Conservation (phyloP, 2,329 filamentous ascomycete genomes). For the Aspergillus sojae region DNA sequence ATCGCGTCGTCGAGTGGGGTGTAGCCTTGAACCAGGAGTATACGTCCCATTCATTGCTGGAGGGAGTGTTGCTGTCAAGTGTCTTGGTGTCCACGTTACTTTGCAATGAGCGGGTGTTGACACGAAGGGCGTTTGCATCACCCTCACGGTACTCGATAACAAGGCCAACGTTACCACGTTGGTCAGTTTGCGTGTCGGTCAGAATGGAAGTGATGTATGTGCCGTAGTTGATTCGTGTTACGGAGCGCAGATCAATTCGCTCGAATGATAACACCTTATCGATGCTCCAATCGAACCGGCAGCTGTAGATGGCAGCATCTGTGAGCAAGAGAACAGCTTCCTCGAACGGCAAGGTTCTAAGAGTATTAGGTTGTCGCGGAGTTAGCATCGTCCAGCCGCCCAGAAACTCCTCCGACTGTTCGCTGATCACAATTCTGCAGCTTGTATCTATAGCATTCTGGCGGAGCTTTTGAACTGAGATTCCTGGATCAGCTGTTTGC, state of each 20-base stretch:
- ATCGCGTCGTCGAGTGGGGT: slow-evolving; percentile 33
- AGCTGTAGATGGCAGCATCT: slow-evolving; percentile 81
- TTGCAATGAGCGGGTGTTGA: slow-evolving; percentile 80
- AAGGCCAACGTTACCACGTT: slow-evolving; percentile 79
- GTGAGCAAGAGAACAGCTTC: slow-evolving; percentile 88
- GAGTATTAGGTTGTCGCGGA: slow-evolving; percentile 70
- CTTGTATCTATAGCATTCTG: slow-evolving; percentile 89
- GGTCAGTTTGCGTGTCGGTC: slow-evolving; percentile 74
- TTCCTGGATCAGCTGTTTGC: slow-evolving; percentile 87
- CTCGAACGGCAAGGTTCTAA: slow-evolving; percentile 74
- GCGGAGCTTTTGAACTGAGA: slow-evolving; percentile 81
- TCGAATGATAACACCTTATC: slow-evolving; percentile 95
- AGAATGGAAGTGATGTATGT: slow-evolving; percentile 90
- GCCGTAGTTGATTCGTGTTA: slow-evolving; percentile 74
- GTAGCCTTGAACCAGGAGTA: slow-evolving; percentile 44
- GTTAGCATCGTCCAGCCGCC: slow-evolving; percentile 88
- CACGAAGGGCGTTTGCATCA: slow-evolving; percentile 70
- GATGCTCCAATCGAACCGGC: slow-evolving; percentile 89
- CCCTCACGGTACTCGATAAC: slow-evolving; percentile 75
- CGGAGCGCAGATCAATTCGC: slow-evolving; percentile 73
- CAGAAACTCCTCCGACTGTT: slow-evolving; percentile 81
- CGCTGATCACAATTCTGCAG: slow-evolving; percentile 80
- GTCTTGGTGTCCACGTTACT: slow-evolving; percentile 54
- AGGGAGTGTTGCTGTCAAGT: slow-evolving; percentile 29
- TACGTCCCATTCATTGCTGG: slow-evolving; percentile 43